These are phyloP conservation scores for Penicillium sp. DNA, from an alignment of 2,329 filamentous ascomycete species.

Conservation along the genomic window DNA sequence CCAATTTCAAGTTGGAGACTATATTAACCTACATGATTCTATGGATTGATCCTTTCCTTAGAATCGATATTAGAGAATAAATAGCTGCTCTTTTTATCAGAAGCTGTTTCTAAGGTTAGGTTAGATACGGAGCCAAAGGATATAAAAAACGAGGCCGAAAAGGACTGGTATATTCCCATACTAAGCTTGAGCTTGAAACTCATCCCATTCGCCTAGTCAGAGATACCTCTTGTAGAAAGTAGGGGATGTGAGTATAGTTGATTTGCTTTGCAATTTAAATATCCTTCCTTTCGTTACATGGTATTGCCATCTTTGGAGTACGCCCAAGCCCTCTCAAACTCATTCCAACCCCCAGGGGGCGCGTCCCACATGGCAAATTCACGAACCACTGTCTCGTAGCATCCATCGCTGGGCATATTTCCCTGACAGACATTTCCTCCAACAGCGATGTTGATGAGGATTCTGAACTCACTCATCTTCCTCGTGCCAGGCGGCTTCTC, in stretches of 20 bases:
- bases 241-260: conserved; percentile 4
- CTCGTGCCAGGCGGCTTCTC: conserved; percentile 27
- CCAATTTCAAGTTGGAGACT: too few species aligned
- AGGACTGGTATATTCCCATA: too few species aligned
- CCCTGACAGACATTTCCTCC: conserved; percentile 29
- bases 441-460: conserved; percentile 28
- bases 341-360: conserved; percentile 23
- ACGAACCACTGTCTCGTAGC: conserved; percentile 25
- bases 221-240: neutral
- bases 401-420: conserved; percentile 26
- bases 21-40: too few species aligned
- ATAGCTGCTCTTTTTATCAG: too few species aligned
- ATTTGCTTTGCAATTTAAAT: conserved; percentile 7
- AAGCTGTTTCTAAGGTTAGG: too few species aligned
- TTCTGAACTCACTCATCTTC: conserved; percentile 28
- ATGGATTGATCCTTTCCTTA: too few species aligned
- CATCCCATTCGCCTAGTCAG: conserved; percentile 5
- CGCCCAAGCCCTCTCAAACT: conserved; percentile 22
- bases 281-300: conserved; percentile 18
- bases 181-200: neutral
- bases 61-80: too few species aligned
- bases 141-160: too few species aligned
- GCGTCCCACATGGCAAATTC: conserved; percentile 29
- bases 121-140: too few species aligned
- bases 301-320: conserved; percentile 25